These are phyloP conservation scores for Penicillium argentinense DNA, from an alignment of 495 filamentous ascomycete species.

Conservation along the genomic window DNA sequence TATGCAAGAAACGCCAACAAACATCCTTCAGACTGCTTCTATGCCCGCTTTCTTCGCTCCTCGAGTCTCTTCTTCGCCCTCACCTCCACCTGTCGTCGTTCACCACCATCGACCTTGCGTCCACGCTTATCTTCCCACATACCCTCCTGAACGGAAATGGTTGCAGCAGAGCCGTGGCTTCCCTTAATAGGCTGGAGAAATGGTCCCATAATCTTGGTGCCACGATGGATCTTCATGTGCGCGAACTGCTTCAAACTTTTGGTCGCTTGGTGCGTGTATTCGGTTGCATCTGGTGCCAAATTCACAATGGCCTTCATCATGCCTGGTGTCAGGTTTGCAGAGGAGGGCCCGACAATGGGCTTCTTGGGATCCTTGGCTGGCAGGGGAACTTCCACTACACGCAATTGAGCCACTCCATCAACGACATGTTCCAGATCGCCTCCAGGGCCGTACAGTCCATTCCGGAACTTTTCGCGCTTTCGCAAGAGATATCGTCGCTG, in stretches of 20 bases:
- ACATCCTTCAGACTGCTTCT: conserved; percentile 1
- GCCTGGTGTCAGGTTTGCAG: conserved; percentile 50
- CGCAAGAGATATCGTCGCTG: conserved; percentile 77
- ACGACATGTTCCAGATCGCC: conserved; percentile 73
- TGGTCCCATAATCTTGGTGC: conserved; percentile 67
- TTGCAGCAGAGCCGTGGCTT: conserved; percentile 56
- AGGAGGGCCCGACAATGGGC: conserved; percentile 29
- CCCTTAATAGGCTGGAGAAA: conserved; percentile 66
- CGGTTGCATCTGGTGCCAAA: conserved; percentile 53
- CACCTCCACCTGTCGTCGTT: conserved; percentile 83
- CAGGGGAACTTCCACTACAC: conserved; percentile 60
- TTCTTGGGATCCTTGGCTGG: neutral
- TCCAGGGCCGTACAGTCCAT: conserved; percentile 72
- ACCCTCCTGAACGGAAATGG: conserved; percentile 70
- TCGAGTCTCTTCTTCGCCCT: conserved; percentile 63
- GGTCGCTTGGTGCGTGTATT: conserved; percentile 38
- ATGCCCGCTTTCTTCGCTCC: conserved; percentile 45
- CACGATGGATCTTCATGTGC: conserved; percentile 64
- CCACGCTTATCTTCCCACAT: conserved; percentile 87
- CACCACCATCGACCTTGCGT: conserved; percentile 93
- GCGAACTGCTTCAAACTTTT: conserved; percentile 50
- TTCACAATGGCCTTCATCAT: conserved; percentile 71
- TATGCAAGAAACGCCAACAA: conserved; percentile 21
- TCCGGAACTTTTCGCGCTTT: conserved; percentile 81
- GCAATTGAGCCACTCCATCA: conserved; percentile 69